Evolutionary conservation across 2,329 filamentous ascomycete genomes (phyloP).

Genomic region (Chrysosporium queenslandicum): DNA sequence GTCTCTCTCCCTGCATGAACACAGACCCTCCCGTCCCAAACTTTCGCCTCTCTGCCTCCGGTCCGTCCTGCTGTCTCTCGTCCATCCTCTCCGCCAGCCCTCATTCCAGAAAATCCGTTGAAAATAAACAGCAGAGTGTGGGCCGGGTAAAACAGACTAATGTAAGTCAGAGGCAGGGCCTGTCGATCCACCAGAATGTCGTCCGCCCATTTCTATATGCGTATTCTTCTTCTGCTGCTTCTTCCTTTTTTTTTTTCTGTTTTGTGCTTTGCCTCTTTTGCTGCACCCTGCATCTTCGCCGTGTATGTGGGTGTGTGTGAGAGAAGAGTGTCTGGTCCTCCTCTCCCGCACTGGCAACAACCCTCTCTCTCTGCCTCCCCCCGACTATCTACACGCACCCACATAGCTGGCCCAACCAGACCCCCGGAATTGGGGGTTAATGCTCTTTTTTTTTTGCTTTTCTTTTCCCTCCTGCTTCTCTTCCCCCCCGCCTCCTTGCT

Average conservation of each 20-base stretch:
- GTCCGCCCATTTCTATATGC: too few species aligned
- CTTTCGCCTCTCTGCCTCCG: neutral
- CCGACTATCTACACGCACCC: slow-evolving; percentile 3
- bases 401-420: neutral
- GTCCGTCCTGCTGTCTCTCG: neutral
- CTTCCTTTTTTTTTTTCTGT: neutral
- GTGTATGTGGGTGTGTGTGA: too few species aligned
- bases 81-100: neutral
- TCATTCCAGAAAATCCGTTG: neutral
- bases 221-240: too few species aligned
- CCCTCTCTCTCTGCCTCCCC: too few species aligned
- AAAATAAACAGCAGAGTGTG: neutral
- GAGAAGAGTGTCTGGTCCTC: neutral
- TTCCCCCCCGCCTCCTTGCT: neutral
- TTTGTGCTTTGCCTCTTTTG: neutral
- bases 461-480: too few species aligned
- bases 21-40: neutral
- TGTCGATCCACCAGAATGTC: slow-evolving; percentile 2
- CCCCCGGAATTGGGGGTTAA: neutral
- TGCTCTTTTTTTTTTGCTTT: neutral
- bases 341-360: neutral
- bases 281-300: too few species aligned
- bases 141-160: slow-evolving; percentile 4
- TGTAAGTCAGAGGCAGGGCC: slow-evolving; percentile 2
- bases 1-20: neutral